A percentile compares a stretch with the other conserved stretches of the same genome.
Conservation (phyloP, 148 eudicot species). For the Chenopodium formosanum region DNA sequence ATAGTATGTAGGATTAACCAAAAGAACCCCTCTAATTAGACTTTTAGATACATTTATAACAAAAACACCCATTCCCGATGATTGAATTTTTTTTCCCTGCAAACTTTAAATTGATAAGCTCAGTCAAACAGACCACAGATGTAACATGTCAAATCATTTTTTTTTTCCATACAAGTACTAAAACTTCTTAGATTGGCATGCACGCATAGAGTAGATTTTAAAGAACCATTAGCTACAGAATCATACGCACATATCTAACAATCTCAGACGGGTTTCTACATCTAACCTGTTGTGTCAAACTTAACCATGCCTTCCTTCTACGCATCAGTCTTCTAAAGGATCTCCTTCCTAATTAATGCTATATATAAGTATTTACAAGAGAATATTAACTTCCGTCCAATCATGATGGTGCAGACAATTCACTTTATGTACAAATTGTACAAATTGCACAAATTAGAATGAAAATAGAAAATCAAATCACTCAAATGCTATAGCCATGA, state of each 20-base stretch:
- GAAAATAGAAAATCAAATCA: slow-evolving; percentile 15
- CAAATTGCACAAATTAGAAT: slow-evolving; percentile 22
- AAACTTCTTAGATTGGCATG: background rate
- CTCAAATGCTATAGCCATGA: slow-evolving; percentile 49
- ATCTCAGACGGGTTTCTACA: slow-evolving; percentile 5
- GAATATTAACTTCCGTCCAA: slow-evolving; percentile 12
- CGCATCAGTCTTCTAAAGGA: slow-evolving; percentile 22
- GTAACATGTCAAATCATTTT: background rate
- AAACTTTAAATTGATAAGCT: background rate
- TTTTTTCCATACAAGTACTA: background rate
- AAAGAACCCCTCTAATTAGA: too few relatives aligned
- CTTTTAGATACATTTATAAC: too few relatives aligned
- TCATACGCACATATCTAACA: slow-evolving; percentile 4
- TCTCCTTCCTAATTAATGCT: slow-evolving; percentile 30
- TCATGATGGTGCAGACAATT: slow-evolving; percentile 10
- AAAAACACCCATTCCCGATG: too few relatives aligned
- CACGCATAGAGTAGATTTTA: background rate
- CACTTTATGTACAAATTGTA: slow-evolving; percentile 31
- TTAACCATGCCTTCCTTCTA: slow-evolving; percentile 22
- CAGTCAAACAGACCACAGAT: background rate
- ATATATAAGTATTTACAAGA: slow-evolving; percentile 30
- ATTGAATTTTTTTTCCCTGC: too few relatives aligned
- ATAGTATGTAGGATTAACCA: too few relatives aligned
- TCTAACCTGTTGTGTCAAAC: slow-evolving; percentile 20
- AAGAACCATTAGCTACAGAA: slow-evolving; percentile 1